These are phyloP conservation scores for Cladosporium sp. DNA, from an alignment of 2,329 filamentous ascomycete species.

Conservation along the genomic window DNA sequence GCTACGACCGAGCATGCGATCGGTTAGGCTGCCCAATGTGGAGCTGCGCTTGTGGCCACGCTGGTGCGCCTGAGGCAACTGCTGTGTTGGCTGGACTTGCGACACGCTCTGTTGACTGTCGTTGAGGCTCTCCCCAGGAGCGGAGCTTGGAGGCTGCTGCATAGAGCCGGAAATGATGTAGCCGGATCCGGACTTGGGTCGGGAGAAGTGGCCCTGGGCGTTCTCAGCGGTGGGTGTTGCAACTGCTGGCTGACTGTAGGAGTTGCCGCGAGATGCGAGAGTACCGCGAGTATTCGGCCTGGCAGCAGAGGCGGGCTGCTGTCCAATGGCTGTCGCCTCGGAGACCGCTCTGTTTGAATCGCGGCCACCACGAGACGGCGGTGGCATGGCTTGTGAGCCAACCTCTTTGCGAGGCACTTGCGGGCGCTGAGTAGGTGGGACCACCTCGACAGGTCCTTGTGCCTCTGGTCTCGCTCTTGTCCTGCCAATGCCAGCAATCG, in stretches of 20 bases:
- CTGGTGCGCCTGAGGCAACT: conserved; percentile 6
- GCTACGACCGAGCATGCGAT: conserved; percentile 75
- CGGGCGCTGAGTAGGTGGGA: conserved; percentile 26
- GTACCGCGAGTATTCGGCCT: conserved; percentile 80
- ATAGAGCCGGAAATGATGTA: conserved; percentile 69
- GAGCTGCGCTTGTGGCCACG: conserved; percentile 62
- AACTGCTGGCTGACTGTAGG: conserved; percentile 83
- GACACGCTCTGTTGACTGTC: conserved; percentile 51
- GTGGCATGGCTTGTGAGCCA: conserved; percentile 26
- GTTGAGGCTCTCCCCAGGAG: conserved; percentile 6
- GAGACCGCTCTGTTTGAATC: conserved; percentile 49
- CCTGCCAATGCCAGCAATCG: conserved; percentile 32
- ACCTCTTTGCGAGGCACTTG: conserved; percentile 21
- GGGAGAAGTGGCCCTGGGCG: conserved; percentile 82
- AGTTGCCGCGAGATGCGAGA: conserved; percentile 67
- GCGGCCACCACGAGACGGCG: conserved; percentile 34
- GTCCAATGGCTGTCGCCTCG: conserved; percentile 36
- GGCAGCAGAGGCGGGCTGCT: conserved; percentile 37
- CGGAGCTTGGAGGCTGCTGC: conserved; percentile 25
- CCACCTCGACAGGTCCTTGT: conserved; percentile 47
- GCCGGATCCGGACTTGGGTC: conserved; percentile 58
- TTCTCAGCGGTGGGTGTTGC: conserved; percentile 85
- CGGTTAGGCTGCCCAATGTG: conserved; percentile 58
- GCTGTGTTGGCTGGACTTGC: conserved; percentile 36
- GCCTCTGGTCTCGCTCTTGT: conserved; percentile 53